Base-by-base conservation (phyloP, 108 stramenopile species). In the Nannochloropsis gaditana region DNA sequence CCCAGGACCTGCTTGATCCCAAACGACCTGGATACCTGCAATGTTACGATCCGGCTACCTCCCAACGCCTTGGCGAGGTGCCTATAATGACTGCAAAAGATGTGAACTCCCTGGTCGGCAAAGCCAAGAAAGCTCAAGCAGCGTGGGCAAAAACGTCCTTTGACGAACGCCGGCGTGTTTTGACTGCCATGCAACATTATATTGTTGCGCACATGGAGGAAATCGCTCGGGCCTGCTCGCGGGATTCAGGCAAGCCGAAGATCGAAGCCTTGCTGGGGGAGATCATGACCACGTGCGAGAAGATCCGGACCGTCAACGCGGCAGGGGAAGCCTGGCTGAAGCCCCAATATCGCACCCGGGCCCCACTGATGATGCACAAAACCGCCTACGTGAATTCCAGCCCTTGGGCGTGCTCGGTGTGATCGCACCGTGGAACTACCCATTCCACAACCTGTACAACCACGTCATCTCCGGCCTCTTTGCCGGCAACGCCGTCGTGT, bases 381-480 rank as follows among this genome's bases (percentile, higher is more conserved):
- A 91, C 86, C 15, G 97, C 95, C 42, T 93, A 95, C 86, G 97
- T 99, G 15, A 96, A 98, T 99, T 96, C 89, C 94, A 95, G 17
- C 99, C 99, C 1, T 59, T 97, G 59, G 99, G 99, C 11, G 94
- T 99, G 45, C 89, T 99, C 50, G 97, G 96, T 0, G 93, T 96
- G 80, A 98, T 99, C 87, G 99, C 96, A 9, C 99, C 99, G 9
- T 99, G 97, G 97, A 99, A 99, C 86, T 99, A 99, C 91, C 98
- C 97, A 42, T 97, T 96, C 90, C 97, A 97, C 91, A 97, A 97
- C 90, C 89, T 96, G 92, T 90, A 96, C 73, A 99, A 99, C 91
- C 99, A 97, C 90, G 93, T 99, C 44, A 90, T 96, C 79, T 94
- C 95, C 45, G 97, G 96, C 2, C 85, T 99, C 41, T 96, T 98